Evolutionary conservation across 306 rosid species (phyloP).

Genomic region (Rosa chinensis): DNA sequence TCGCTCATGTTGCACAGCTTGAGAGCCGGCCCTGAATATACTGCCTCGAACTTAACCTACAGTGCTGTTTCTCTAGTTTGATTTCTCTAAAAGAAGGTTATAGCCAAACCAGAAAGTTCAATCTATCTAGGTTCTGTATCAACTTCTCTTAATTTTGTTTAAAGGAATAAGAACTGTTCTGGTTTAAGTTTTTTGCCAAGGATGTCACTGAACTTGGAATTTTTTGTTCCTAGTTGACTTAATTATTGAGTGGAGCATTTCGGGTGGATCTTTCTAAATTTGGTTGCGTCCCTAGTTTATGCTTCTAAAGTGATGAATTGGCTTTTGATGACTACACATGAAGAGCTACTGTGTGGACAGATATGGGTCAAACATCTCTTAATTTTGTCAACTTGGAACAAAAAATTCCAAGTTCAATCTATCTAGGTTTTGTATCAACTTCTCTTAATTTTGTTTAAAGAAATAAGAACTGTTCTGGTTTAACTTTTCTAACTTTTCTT

Average conservation of each 20-base stretch:
- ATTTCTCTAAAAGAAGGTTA: background rate
- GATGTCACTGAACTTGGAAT: background rate
- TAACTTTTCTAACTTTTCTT: too few relatives aligned
- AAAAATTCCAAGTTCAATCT: background rate
- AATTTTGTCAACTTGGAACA: background rate
- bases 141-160: background rate
- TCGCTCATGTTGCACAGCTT: too few relatives aligned
- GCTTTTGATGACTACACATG: constrained; percentile 83
- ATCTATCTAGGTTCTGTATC: background rate
- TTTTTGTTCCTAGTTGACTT: background rate
- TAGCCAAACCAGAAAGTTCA: background rate
- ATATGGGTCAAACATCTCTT: constrained; percentile 73
- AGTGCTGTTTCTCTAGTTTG: background rate
- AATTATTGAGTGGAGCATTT: constrained; percentile 51
- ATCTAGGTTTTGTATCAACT: background rate
- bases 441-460: background rate
- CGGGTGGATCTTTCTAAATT: constrained; percentile 67
- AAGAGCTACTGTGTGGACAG: constrained; percentile 94
- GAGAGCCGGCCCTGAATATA: too few relatives aligned
- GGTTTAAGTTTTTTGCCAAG: background rate
- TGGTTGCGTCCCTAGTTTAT: constrained; percentile 66
- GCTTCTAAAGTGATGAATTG: constrained; percentile 78
- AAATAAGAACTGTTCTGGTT: too few relatives aligned
- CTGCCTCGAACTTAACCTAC: background rate
- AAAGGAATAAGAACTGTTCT: background rate